Base-by-base conservation (phyloP, 139 green algal species). In the Deuterostichococcus epilithicus region DNA sequence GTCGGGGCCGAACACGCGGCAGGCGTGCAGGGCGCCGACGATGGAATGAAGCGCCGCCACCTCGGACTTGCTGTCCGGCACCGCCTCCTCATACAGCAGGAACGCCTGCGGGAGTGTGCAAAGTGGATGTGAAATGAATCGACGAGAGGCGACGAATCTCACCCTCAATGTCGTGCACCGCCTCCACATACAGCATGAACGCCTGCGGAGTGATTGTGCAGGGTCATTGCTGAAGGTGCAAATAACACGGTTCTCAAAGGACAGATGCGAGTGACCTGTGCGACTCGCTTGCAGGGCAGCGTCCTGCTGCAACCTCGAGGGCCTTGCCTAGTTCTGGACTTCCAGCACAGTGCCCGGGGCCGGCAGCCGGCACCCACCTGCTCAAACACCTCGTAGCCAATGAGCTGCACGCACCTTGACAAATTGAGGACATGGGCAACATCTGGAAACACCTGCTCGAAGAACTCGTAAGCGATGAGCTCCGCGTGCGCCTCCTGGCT, bases 341-440 rank as follows among this genome's bases (percentile, higher is more conserved):
- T n/a, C n/a, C n/a, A n/a, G n/a, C n/a, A n/a, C n/a, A n/a, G n/a
- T n/a, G n/a, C n/a, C n/a, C n/a, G n/a, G n/a, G n/a, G n/a, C n/a
- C n/a, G n/a, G n/a, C n/a, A n/a, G n/a, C n/a, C n/a, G n/a, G n/a
- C n/a, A 18, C 28, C 10, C 35, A 86, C 88, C 88, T 93, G 84
- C 83, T 95, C 91, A 35, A 97, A 95, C 68, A 95, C 94, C 58
- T 96, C 90, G 74, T 97, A 98, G 23, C 90, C 84, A 38, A 94
- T 86, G 74, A 89, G 37, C 82, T 97, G 93, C 77, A 95, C 60
- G 18, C 82, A 44, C 1, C 15, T 18, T 60, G 18, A n/a, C n/a
- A n/a, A n/a, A n/a, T n/a, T n/a, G 45, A 37, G 33, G 33, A 52
- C 5, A 39, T 5, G 15, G 15, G 68, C n/a, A 33, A 22, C 20